Percentiles rank a stretch among this genome's conserved stretches.
Conservation (phyloP, 78 protist species). For the Dictyostelium citrinum region DNA sequence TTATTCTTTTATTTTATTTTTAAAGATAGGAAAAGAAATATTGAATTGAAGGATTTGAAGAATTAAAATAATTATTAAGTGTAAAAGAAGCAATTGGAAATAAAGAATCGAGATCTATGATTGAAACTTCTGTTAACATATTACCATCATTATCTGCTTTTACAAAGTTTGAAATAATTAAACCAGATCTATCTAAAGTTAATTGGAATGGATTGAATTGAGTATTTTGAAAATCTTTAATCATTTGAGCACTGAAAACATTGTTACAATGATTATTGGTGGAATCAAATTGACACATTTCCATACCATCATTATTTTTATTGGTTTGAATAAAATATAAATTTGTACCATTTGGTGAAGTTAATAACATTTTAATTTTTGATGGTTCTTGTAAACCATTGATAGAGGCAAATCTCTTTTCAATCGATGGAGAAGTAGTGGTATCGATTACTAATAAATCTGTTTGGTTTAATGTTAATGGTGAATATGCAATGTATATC, state of each 20-base stretch:
- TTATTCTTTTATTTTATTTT: neutral
- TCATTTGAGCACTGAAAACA: neutral
- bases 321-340: neutral
- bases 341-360: neutral
- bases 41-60: neutral
- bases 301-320: neutral
- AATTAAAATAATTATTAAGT: neutral
- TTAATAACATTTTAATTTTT: neutral
- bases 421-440: neutral
- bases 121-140: neutral
- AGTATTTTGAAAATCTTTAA: neutral
- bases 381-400: neutral
- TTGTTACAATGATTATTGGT: neutral
- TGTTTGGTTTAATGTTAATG: neutral
- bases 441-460: neutral
- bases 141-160: neutral
- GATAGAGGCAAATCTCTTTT: neutral
- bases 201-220: neutral
- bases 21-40: neutral
- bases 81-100: neutral
- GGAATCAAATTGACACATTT: neutral
- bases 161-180: neutral
- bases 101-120: neutral
- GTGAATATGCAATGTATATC: neutral
- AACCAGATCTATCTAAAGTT: neutral